A percentile compares a stretch with the other conserved stretches of the same genome.
Conservation (phyloP, 1,139 yeast genomes). For the Yamadazyma siamensis region DNA sequence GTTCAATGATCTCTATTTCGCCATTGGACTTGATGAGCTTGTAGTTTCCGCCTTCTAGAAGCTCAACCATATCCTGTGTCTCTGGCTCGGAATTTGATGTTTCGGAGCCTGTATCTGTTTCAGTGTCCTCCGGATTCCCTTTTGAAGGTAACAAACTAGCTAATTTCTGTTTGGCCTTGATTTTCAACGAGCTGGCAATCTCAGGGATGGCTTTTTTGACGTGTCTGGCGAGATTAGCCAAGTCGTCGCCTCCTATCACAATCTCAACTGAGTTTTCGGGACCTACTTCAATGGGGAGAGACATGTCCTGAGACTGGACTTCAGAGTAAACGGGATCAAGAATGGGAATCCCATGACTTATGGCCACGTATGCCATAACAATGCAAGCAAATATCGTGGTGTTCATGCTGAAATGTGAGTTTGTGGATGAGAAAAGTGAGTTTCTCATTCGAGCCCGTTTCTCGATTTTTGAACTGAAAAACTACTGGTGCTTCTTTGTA, state of each 20-base stretch:
- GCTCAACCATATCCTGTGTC: no score
- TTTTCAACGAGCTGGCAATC: constrained; percentile 15
- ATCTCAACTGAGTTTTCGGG: constrained; percentile 17
- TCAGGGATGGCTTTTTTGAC: constrained; percentile 20
- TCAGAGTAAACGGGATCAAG: not conserved
- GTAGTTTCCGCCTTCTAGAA: constrained; percentile 7
- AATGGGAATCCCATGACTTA: not conserved
- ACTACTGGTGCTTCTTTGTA: constrained; percentile 22
- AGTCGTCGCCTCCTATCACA: constrained; percentile 22
- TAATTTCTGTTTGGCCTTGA: no score
- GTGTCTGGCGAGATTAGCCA: constrained; percentile 21
- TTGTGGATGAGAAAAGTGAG: no score
- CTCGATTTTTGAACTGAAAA: constrained; percentile 14
- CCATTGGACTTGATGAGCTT: constrained; percentile 6
- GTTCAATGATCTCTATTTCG: not conserved
- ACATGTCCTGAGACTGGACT: not conserved
- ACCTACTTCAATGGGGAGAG: not conserved
- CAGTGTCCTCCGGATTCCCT: no score
- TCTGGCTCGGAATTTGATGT: constrained; percentile 6
- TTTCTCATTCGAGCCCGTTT: no score
- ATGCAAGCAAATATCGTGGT: no score
- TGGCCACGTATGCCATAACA: no score
- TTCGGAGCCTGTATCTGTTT: no score
- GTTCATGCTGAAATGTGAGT: no score
- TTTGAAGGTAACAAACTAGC: no score